Base-by-base conservation (phyloP, 1,284 basidiomycete genomes). In the Rhodotorula sp. region DNA sequence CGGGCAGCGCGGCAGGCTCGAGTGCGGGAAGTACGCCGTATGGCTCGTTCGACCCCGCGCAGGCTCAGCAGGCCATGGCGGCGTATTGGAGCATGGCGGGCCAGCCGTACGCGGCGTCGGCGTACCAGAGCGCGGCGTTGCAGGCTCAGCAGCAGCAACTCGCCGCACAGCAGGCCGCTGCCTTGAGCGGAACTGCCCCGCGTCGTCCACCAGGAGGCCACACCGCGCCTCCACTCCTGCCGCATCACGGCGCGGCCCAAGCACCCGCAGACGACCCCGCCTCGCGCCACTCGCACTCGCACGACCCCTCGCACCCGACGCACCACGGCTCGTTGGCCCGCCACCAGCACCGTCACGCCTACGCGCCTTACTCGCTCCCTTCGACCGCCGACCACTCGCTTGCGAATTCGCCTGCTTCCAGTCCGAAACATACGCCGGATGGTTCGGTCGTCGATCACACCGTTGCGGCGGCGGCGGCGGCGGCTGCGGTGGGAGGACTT, bases 271-370 rank as follows among this genome's bases (percentile, higher is more conserved):
- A 68, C 54, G 74, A 72, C 37, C n/a, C 59, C 50, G 44, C 60
- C 15, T 55, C 70, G 1, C 68, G 69, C 3, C 70, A 74, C 53
- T 72, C 72, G 40, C 72, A 76, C 65, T 74, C 72, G 37, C 74
- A 76, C 67, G 70, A 74, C 51, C 60, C 74, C 28, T 64, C 59
- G 44, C 64, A 77, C 63, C 75, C 76, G 18, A 47, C 53, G 7
- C 75, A 76, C 58, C 76, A 77, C 67, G 53, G 65, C 53, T 65
- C 71, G 13, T 65, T 75, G 24, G 62, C 64, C 15, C 64, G 73
- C 31, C 59, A 71, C n/a, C 68, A 73, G 51, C 74, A 75, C 59
- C 69, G 76, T 16, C 76, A 77, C 51, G 73, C 74, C 4, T 77
- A 73, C 62, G 67, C 75, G 53, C 76, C 76, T 24, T 77, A 77